Percentiles rank a stretch among this genome's conserved stretches.
Conservation (phyloP, 495 filamentous ascomycete species). For the Aspergillus panamensis region DNA sequence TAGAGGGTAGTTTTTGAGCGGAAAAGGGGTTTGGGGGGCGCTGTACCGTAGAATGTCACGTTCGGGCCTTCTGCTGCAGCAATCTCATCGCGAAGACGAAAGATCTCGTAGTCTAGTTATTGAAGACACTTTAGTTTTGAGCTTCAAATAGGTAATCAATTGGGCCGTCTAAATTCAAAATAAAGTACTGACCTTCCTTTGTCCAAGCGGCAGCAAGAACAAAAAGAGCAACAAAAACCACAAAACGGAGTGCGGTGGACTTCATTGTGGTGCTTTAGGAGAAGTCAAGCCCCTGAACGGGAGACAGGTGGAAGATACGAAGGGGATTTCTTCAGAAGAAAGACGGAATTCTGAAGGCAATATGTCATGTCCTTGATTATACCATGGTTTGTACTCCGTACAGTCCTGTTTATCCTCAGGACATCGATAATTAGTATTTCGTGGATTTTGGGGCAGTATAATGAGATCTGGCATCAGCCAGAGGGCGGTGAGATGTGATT, state of each 20-base stretch:
- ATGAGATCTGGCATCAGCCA: slow-evolving; percentile 20
- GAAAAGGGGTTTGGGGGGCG: neutral
- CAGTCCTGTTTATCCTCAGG: neutral
- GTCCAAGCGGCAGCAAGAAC: slow-evolving; percentile 70
- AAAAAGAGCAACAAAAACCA: slow-evolving; percentile 45
- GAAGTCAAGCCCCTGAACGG: slow-evolving; percentile 29
- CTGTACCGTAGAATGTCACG: slow-evolving; percentile 80
- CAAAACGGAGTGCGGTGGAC: slow-evolving; percentile 29
- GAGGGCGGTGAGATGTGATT: slow-evolving; percentile 7
- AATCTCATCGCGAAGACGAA: slow-evolving; percentile 86
- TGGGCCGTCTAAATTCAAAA: neutral
- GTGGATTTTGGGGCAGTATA: neutral
- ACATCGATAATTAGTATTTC: neutral
- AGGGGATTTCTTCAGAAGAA: neutral
- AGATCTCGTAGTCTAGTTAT: slow-evolving; percentile 87
- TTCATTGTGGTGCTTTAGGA: slow-evolving; percentile 35
- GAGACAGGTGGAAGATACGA: slow-evolving; percentile 10
- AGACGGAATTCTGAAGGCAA: neutral
- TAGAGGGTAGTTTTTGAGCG: neutral
- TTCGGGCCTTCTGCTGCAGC: slow-evolving; percentile 68
- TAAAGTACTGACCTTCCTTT: slow-evolving; percentile 66
- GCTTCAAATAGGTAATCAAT: neutral
- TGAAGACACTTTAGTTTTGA: slow-evolving; percentile 6
- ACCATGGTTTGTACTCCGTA: neutral
- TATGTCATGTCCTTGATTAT: neutral